Percentiles rank a stretch among this genome's conserved stretches.
These are phyloP conservation scores for Thuidium tamariscinum DNA, from an alignment of 225 moss, liverwort and hornwort species.

Conservation along the genomic window DNA sequence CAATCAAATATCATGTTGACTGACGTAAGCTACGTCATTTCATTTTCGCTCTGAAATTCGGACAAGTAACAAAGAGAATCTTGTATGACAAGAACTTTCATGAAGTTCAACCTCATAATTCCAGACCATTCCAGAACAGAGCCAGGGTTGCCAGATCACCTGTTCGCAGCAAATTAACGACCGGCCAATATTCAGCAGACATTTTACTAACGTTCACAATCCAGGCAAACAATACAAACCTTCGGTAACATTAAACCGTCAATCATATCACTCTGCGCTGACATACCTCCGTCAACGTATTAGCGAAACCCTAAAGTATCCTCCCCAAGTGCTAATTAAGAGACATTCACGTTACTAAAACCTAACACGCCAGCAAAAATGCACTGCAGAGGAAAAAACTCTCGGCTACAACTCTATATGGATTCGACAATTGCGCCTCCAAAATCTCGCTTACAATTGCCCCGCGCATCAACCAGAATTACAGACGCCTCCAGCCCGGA, in stretches of 20 bases:
- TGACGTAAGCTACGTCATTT: not conserved
- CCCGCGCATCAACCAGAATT: not conserved
- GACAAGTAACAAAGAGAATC: not conserved
- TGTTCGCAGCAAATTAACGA: not conserved
- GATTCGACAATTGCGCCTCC: not conserved
- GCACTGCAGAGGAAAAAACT: not conserved
- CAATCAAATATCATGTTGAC: not conserved
- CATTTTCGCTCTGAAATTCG: not conserved
- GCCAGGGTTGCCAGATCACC: not conserved
- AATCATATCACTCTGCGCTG: not conserved
- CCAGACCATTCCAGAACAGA: not conserved
- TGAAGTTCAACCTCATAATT: not conserved
- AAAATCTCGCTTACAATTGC: not conserved
- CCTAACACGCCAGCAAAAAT: not conserved
- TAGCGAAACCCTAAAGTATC: not conserved
- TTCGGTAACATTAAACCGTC: not conserved
- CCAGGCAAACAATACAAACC: not conserved
- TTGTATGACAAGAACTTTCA: not conserved
- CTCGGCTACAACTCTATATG: not conserved
- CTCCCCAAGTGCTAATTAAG: not conserved
- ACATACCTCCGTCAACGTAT: not conserved
- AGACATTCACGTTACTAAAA: not conserved
- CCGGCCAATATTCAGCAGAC: not conserved
- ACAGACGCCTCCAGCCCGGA: not conserved
- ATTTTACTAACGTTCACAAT: not conserved